Evolutionary conservation across 1,139 yeast species (phyloP), one percentile per base, ranked within the genome.

Genomic region (Suhomyces atakaporum): DNA sequence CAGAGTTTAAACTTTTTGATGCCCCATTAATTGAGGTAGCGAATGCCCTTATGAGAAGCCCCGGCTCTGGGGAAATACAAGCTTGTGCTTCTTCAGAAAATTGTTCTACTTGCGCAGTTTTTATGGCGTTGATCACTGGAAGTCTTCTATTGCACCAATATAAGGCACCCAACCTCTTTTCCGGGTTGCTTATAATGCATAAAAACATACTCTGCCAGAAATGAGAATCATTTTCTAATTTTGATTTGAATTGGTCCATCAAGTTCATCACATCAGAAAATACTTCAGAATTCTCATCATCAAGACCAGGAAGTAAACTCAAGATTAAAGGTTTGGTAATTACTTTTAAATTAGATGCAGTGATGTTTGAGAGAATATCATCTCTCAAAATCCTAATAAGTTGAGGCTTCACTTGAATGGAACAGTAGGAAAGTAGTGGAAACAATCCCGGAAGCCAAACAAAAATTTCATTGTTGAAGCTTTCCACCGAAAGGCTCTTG

Each of bases 371-470:
- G 16, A 85, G 63, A 7, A 90, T 54, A 47, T 75, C 74, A 3
- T 70, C 68, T 24, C 73, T 75, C 46, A 82, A 79, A 1, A 90
- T 60, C 16, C 73, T 75, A 20, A 90, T 69, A 35, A 89, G 63
- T 41, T 78, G 78, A 0, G 95, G 92, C 53, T 86, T 89, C 31
- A 92, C 89, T 50, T 84, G 85, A 53, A 89, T 86, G 4, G 95
- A 84, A 9, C 96, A 95, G 55, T 81, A 87, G 10, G 94, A 77
- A 72, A 90, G 77, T 31, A 92, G 66, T 0, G 97, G 96, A 8
- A 90, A 64, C 15, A 92, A 58, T 0, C 97, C 97, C 0, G 97
- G 96, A 2, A 90, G 67, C 97, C 98, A 92, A 2, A 84, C 60
- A 23, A 73, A 68, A 9, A 81, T 62, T 35, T 76, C 75, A 4